phyloP scores from a whole-genome alignment of 768 basidiomycete species.

The Cystofilobasidium ferigula region DNA sequence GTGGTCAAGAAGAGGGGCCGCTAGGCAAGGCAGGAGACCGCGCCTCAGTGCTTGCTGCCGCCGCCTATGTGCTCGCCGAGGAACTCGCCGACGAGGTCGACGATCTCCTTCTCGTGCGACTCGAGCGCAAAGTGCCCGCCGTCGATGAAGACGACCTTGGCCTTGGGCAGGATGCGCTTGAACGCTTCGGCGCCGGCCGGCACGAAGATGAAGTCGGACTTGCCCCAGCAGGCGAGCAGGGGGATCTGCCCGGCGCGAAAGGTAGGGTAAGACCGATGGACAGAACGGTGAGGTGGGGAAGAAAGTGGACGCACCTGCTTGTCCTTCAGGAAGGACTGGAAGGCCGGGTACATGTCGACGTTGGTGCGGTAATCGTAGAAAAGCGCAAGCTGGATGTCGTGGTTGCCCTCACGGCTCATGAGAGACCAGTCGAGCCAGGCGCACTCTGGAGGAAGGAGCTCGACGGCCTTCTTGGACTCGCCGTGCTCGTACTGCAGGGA shows the following conservation, averaged over 20 bases:
- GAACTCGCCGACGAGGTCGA: neutral
- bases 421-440: slow-evolving; percentile 44
- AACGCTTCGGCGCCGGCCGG: slow-evolving; percentile 44
- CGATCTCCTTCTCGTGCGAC: slow-evolving; percentile 33
- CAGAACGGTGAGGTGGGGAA: too few species aligned
- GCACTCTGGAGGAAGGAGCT: slow-evolving; percentile 34
- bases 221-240: slow-evolving; percentile 46
- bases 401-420: slow-evolving; percentile 40
- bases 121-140: slow-evolving; percentile 47
- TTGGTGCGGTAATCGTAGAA: slow-evolving; percentile 44
- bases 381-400: slow-evolving; percentile 44
- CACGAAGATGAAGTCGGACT: slow-evolving; percentile 43
- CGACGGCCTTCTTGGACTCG: slow-evolving; percentile 30
- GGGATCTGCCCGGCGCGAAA: slow-evolving; percentile 39
- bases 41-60: too few species aligned
- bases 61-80: neutral
- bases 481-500: slow-evolving; percentile 38
- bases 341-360: slow-evolving; percentile 42
- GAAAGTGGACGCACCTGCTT: too few species aligned
- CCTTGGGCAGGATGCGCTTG: slow-evolving; percentile 37
- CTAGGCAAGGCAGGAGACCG: too few species aligned
- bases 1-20: too few species aligned
- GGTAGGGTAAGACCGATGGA: too few species aligned
- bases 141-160: slow-evolving; percentile 42
- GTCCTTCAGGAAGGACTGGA: slow-evolving; percentile 43